Base-by-base conservation (phyloP, 2,329 filamentous ascomycete species). In the Xylariaceae sp. region DNA sequence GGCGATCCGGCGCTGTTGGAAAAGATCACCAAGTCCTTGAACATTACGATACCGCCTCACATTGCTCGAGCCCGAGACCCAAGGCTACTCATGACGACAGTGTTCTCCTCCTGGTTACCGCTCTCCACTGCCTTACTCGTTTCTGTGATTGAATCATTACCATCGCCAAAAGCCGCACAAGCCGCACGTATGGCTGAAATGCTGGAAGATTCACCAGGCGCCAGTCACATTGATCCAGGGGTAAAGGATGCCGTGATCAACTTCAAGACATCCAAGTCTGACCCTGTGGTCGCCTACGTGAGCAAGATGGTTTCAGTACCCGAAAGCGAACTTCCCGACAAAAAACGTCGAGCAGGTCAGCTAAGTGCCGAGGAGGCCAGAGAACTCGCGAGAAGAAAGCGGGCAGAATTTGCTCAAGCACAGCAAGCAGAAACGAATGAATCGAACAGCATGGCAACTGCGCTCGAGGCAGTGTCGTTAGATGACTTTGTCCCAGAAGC, bases 221-320 rank as follows among this genome's bases (percentile, higher is more conserved):
- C 85, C 3, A 78, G 82, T 2, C 76, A 82, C 58, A 83, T 97
- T 41, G 83, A 88, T 46, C 71, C 80, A 1, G 72, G 75, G 6
- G 73, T 97, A 47, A 86, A 83, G 58, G 76, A 87, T n/a, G 89
- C 92, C 5, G 92, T 97, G 85, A 71, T 87, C 2, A 77, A 83
- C 0, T 96, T 95, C 65, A 88, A 87, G 62, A 81, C 81, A 3
- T 77, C 76, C 0, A 76, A 80, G 36, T 77, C 83, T 0, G 86
- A 87, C 49, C 91, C 92, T 0, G 83, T 95, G 0, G 89, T 99
- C 1, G 92, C 89, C 9, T 99, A 96, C 58, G 89, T 99, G 53
- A 97, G 92, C 71, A 99, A 99, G 68, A 96, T 99, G 90, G 89
- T 97, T 1, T 94, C 94, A 0, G 79, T 99, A 11, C 92, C 90